These are phyloP conservation scores for Magnaporthiopsis incrustans DNA, from an alignment of 2,329 filamentous ascomycete species.

Conservation along the genomic window DNA sequence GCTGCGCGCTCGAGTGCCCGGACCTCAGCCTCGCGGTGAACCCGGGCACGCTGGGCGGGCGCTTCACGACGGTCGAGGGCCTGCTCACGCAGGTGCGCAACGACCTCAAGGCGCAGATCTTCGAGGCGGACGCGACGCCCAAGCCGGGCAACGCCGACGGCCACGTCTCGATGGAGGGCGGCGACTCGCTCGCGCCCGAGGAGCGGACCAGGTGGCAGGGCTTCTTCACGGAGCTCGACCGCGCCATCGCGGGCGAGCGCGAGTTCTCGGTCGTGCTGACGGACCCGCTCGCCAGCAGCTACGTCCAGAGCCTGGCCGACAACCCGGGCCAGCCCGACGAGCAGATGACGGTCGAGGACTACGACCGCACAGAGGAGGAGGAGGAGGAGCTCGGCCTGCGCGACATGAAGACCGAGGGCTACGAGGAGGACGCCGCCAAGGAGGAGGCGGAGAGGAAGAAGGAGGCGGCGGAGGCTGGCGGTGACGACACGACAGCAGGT, in stretches of 20 bases:
- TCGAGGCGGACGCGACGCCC: constrained; percentile 26
- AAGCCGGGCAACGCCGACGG: constrained; percentile 42
- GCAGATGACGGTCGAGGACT: constrained; percentile 73
- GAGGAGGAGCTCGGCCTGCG: constrained; percentile 85
- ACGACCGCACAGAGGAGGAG: constrained; percentile 82
- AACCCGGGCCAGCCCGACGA: constrained; percentile 63
- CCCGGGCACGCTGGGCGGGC: constrained; percentile 86
- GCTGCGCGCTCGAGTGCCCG: constrained; percentile 76
- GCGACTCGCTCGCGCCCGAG: constrained; percentile 64
- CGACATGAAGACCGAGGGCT: constrained; percentile 90
- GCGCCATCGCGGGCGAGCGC: constrained; percentile 71
- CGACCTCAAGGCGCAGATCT: constrained; percentile 83
- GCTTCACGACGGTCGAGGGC: constrained; percentile 95
- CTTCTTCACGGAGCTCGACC: constrained; percentile 72
- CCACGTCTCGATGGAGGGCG: constrained; percentile 52
- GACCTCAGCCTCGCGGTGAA: constrained; percentile 84
- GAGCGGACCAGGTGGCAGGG: constrained; percentile 66
- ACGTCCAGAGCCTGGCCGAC: constrained; percentile 81
- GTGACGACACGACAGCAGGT: not conserved
- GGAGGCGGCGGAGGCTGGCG: constrained; percentile 11
- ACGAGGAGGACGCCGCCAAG: constrained; percentile 50
- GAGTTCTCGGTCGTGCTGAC: constrained; percentile 77
- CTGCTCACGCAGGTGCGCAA: constrained; percentile 86
- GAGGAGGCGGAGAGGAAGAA: constrained; percentile 18
- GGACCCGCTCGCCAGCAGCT: constrained; percentile 87